Conservation (phyloP, 306 rosid genomes). For the Echinosophora koreensis region DNA sequence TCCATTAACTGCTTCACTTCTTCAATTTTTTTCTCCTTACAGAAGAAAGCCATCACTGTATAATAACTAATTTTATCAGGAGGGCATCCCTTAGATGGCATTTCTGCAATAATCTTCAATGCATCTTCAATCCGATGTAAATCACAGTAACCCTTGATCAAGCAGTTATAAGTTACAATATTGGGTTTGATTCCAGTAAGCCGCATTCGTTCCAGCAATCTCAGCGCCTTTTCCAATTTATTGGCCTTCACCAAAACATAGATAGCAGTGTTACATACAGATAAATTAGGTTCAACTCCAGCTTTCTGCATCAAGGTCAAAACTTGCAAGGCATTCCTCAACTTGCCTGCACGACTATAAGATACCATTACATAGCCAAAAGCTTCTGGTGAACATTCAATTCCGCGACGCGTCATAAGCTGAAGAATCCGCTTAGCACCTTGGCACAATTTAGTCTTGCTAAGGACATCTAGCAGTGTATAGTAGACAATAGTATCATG, state of each 20-base stretch:
- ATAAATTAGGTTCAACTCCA: slow-evolving; percentile 77
- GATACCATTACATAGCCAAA: slow-evolving; percentile 84
- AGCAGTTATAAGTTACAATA: slow-evolving; percentile 74
- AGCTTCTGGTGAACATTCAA: slow-evolving; percentile 64
- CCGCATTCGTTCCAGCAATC: slow-evolving; percentile 70
- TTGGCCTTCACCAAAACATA: slow-evolving; percentile 74
- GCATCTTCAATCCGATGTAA: slow-evolving; percentile 64
- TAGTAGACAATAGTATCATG: slow-evolving; percentile 68
- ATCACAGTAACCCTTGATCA: slow-evolving; percentile 88
- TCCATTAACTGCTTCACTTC: slow-evolving; percentile 68
- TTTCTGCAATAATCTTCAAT: slow-evolving; percentile 68
- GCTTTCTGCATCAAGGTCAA: slow-evolving; percentile 94
- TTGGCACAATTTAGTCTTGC: slow-evolving; percentile 87
- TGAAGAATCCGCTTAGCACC: slow-evolving; percentile 80
- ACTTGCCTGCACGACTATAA: slow-evolving; percentile 79
- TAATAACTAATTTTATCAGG: slow-evolving; percentile 91
- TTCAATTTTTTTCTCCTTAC: slow-evolving; percentile 68
- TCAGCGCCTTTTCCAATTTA: slow-evolving; percentile 74
- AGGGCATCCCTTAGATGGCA: slow-evolving; percentile 70
- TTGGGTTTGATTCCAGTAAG: slow-evolving; percentile 71
- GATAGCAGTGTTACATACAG: slow-evolving; percentile 78
- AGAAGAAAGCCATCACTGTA: slow-evolving; percentile 78
- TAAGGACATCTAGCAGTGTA: slow-evolving; percentile 76
- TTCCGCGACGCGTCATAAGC: slow-evolving; percentile 76
- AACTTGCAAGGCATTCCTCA: slow-evolving; percentile 70